Evolutionary conservation across 305 asterid species (phyloP), one percentile per base, ranked within the genome.

Genomic region (Rubia balearica): DNA sequence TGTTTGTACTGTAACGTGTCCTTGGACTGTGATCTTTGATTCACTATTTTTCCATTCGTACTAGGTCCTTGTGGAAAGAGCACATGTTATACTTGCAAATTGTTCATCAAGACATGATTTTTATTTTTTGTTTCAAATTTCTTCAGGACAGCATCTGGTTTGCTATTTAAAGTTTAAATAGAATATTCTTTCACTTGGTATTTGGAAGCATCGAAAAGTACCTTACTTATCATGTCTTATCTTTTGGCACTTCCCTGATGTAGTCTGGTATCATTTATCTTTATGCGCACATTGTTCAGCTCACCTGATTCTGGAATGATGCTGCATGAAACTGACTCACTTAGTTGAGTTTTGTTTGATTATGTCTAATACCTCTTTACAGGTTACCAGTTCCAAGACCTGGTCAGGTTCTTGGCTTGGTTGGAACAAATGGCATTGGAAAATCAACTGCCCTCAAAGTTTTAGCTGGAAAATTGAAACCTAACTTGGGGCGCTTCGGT

Each of bases 321-420:
- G 10, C 41, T 46, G 9, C 4, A 14, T 14, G 71, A 36, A 48
- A 30, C 6, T 49, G 30, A 19, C 7, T 33, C 24, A 9, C 19
- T 61, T 41, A 11, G 41, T 9, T n/a, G 7, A 4, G 8, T 27
- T 14, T 61, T 46, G n/a, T 11, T 14, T 42, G 68, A 40, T 46
- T 38, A 38, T 12, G 16, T 61, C 48, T 45, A 24, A 12, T 66
- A 5, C 74, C 42, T 70, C 67, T 76, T 42, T 74, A 13, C 82
- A 92, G 98, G 77, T 87, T 90, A 74, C 98, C 97, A 66, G 97
- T 92, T 61, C 97, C 97, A 62, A 87, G 97, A 77, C 97, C 98
- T 33, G 98, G 98, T 49, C 97, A 92, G 85, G 98, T 94, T 82
- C 98, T 94, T 80, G 99, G 99, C 76, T 83, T 94, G 88, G 99